These are phyloP conservation scores for Maudiozyma bulderi DNA, from an alignment of 805 yeast species.

Conservation along the genomic window DNA sequence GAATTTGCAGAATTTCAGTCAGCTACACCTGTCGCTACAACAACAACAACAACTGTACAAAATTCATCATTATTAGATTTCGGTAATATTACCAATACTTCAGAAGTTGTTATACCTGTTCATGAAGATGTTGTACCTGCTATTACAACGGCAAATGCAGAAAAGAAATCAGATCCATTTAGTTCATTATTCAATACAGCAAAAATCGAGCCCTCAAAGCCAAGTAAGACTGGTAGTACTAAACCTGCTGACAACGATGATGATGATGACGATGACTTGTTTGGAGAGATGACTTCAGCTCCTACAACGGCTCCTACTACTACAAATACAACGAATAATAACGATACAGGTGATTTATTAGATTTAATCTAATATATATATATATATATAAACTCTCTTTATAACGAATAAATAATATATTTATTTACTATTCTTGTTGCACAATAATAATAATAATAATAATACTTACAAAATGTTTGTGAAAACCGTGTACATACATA, in stretches of 20 bases:
- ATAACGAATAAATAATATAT: not conserved
- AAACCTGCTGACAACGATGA: not conserved
- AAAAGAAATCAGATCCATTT: conserved; percentile 54
- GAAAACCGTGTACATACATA: too few relatives aligned
- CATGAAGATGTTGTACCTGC: conserved; percentile 22
- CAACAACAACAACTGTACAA: not conserved
- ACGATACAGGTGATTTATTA: conserved; percentile 2
- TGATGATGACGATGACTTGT: conserved; percentile 26
- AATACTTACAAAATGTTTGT: too few relatives aligned
- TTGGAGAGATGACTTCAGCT: conserved; percentile 26
- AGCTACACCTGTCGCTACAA: conserved; percentile 37
- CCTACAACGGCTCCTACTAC: conserved; percentile 1
- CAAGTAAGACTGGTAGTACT: not conserved
- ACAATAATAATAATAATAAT: too few relatives aligned
- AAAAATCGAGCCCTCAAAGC: conserved; percentile 2
- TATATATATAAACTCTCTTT: not conserved
- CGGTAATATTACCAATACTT: conserved; percentile 11
- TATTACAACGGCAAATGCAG: conserved; percentile 26
- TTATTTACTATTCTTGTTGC: not conserved
- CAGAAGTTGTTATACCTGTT: not conserved
- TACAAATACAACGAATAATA: not conserved
- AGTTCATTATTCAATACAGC: conserved; percentile 44
- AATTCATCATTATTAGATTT: conserved; percentile 26
- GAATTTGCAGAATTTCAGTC: conserved; percentile 76
- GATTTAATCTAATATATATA: not conserved